Percentiles rank a stretch among this genome's conserved stretches.
Conservation (phyloP, 805 yeast genomes). For the Candida quercuum region DNA sequence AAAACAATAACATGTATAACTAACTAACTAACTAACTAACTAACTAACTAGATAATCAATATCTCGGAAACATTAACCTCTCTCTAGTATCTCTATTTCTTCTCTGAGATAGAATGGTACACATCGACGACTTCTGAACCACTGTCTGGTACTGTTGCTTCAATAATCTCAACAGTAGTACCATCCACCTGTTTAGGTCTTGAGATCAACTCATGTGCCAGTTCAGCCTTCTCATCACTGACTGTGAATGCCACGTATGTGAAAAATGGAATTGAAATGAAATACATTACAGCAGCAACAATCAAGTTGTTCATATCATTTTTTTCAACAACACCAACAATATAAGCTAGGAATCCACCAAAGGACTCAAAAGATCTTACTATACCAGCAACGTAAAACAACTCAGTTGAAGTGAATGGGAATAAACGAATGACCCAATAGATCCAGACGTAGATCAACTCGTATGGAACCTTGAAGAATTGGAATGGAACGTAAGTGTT, state of each 20-base stretch:
- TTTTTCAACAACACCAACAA: conserved; percentile 19
- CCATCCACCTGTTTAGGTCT: too few relatives aligned
- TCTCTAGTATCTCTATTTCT: too few relatives aligned
- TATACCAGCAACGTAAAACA: conserved; percentile 17
- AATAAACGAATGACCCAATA: conserved; percentile 23
- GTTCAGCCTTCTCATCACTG: background rate
- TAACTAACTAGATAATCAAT: too few relatives aligned
- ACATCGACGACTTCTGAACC: too few relatives aligned
- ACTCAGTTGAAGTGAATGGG: conserved; percentile 15
- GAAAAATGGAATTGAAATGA: conserved; percentile 7
- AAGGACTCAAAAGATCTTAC: conserved; percentile 21
- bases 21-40: too few relatives aligned
- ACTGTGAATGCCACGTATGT: conserved; percentile 3
- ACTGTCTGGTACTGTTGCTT: too few relatives aligned
- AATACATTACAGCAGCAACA: conserved; percentile 22
- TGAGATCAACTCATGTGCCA: background rate
- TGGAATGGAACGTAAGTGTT: conserved; percentile 20
- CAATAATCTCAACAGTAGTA: too few relatives aligned
- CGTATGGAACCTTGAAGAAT: conserved; percentile 19
- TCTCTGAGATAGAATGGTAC: too few relatives aligned
- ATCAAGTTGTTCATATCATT: conserved; percentile 22
- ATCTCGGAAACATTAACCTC: too few relatives aligned
- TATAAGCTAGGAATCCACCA: conserved; percentile 17
- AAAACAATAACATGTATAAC: too few relatives aligned
- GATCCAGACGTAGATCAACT: conserved; percentile 21